Conservation (phyloP, 2,329 filamentous ascomycete genomes). For the Cladosporium sp. region DNA sequence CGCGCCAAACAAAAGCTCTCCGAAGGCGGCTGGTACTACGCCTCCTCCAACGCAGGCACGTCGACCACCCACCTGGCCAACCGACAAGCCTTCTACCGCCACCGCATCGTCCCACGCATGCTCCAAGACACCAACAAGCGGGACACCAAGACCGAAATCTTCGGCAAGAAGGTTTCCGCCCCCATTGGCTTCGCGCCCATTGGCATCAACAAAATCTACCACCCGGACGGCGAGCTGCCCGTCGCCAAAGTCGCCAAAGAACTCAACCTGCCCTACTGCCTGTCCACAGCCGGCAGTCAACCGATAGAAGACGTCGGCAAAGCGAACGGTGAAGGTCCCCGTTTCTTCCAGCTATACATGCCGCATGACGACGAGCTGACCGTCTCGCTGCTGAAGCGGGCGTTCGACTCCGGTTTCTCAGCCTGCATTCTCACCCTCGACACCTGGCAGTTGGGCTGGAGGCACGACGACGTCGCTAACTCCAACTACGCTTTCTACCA, state of each 20-base stretch:
- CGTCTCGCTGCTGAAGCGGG: constrained; percentile 52
- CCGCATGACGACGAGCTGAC: constrained; percentile 60
- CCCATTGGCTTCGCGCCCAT: constrained; percentile 63
- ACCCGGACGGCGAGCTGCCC: constrained; percentile 54
- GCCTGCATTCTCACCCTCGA: constrained; percentile 59
- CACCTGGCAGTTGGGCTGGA: constrained; percentile 61
- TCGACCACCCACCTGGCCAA: constrained; percentile 54
- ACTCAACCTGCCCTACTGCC: constrained; percentile 55
- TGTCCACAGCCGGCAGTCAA: constrained; percentile 54
- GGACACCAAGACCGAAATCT: constrained; percentile 56
- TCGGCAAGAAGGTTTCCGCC: constrained; percentile 55
- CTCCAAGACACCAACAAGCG: constrained; percentile 58
- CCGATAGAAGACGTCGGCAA: constrained; percentile 55
- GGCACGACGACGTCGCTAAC: constrained; percentile 53
- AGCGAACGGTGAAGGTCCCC: constrained; percentile 49
- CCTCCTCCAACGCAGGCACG: constrained; percentile 54
- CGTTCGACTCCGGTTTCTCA: constrained; percentile 51
- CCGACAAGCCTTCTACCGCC: constrained; percentile 60
- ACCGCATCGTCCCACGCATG: constrained; percentile 59
- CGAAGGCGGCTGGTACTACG: constrained; percentile 56
- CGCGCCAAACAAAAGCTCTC: constrained; percentile 54
- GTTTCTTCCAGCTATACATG: constrained; percentile 64
- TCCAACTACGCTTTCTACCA: constrained; percentile 62
- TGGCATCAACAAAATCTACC: constrained; percentile 64
- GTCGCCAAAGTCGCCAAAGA: constrained; percentile 59